Base-by-base conservation (phyloP, 805 yeast genomes). In the Cyberlindnera americana region DNA sequence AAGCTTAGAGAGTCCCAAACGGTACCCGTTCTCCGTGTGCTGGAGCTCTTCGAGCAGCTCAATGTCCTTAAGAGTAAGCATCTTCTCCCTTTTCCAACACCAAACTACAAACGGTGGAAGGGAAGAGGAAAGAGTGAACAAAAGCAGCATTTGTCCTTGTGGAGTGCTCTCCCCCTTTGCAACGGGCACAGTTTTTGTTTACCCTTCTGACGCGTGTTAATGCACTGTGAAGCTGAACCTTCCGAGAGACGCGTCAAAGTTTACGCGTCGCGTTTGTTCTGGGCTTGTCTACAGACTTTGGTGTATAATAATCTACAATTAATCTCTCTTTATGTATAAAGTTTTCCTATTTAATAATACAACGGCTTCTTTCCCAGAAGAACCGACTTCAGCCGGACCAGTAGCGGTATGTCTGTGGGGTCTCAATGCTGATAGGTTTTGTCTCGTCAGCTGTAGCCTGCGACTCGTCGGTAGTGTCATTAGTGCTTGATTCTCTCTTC, bases 381-480 rank as follows among this genome's bases (percentile, higher is more conserved):
- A n/a, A n/a, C n/a, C n/a, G n/a, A n/a, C n/a, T n/a, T 35, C 33
- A 53, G 25, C 82, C 83, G 32, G 81, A 73, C 85, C 85, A 80
- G 53, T 76, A 79, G 49, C 83, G 73, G 52, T 78, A 80, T 33
- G 73, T 61, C 52, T 76, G 81, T 7, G 85, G 84, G 19, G 79
- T 67, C 42, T 77, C 81, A 33, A 72, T 65, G 41, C 83, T 77
- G 18, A 78, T 67, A 3, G 86, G 85, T 49, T 72, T 71, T 28
- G 72, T 48, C 13, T 64, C 64, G 10, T 40, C 41, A 3, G 36
- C 38, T n/a, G 35, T 26, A 30, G 64, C 72, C 17, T 58, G 67
- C n/a, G 52, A 54, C 10, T 46, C 57, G 14, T 47, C 57, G 25
- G 40, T 36, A 13, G 48, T 34, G n/a, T 49, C 46, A 6, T 43